Conservation (phyloP, 2,329 filamentous ascomycete genomes). For the Aspergillus pseudoterreus region DNA sequence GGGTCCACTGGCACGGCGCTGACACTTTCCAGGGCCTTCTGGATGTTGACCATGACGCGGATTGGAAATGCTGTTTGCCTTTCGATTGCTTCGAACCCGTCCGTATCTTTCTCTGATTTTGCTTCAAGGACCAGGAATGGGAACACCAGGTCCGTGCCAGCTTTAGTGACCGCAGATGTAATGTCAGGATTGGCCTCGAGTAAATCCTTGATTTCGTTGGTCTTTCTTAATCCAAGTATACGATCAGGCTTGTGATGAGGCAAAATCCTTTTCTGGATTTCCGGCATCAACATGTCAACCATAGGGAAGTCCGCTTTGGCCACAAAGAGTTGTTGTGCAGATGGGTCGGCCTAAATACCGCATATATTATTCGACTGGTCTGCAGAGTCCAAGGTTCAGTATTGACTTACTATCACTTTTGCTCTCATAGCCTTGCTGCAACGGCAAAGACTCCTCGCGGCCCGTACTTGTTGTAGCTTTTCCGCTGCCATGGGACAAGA, state of each 20-base stretch:
- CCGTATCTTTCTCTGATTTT: slow-evolving; percentile 3
- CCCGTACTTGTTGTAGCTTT: background rate
- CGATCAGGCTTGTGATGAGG: slow-evolving; percentile 3
- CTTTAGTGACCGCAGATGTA: background rate
- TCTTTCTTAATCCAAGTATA: background rate
- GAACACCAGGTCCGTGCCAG: background rate
- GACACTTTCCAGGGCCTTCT: background rate
- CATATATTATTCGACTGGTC: background rate
- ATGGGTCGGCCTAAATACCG: background rate
- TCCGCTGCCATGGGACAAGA: background rate
- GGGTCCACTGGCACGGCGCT: background rate
- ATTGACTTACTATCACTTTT: background rate
- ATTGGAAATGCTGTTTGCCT: slow-evolving; percentile 5
- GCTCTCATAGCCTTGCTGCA: background rate
- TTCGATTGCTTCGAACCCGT: slow-evolving; percentile 5
- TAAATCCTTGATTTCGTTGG: background rate
- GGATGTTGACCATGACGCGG: background rate
- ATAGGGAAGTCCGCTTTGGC: background rate
- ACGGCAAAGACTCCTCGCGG: background rate
- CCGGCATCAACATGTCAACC: slow-evolving; percentile 1
- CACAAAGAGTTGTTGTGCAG: background rate
- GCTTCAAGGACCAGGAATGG: slow-evolving; percentile 5
- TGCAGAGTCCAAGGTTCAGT: background rate
- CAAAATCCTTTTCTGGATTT: slow-evolving; percentile 1
- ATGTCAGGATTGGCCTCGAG: background rate